Evolutionary conservation across 2,329 filamentous ascomycete species (phyloP).

Genomic region (Phialophora expanda): DNA sequence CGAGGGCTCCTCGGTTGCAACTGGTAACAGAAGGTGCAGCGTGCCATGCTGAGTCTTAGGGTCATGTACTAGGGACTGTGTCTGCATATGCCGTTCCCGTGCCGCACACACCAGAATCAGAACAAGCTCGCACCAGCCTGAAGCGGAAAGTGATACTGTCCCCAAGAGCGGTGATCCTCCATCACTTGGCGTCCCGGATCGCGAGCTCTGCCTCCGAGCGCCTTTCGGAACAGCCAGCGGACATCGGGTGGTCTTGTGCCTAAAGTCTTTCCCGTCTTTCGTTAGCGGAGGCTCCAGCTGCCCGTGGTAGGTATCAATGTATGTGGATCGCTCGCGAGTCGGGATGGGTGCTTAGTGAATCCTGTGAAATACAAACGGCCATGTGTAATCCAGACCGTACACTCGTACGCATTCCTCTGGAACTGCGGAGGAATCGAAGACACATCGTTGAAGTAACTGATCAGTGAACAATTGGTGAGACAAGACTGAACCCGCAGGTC

Average conservation of each 20-base stretch:
- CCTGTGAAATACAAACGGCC: neutral
- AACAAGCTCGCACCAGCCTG: neutral
- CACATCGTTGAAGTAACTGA: neutral
- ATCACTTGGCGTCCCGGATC: neutral
- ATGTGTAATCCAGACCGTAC: neutral
- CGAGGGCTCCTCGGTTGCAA: neutral
- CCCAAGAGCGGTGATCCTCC: neutral
- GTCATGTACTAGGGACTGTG: neutral
- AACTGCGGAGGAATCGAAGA: neutral
- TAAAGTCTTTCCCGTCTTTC: neutral
- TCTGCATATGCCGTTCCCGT: neutral
- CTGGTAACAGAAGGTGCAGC: neutral
- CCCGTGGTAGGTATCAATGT: neutral
- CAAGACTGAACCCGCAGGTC: neutral
- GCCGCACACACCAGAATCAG: too few species aligned
- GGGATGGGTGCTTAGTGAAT: neutral
- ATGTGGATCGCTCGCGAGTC: neutral
- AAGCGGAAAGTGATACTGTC: neutral
- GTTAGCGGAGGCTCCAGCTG: neutral
- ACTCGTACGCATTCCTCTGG: neutral
- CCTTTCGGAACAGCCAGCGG: neutral
- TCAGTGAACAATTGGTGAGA: neutral
- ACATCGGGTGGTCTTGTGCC: neutral
- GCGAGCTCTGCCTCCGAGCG: neutral
- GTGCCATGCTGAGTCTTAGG: neutral